Evolutionary conservation across 345 rosid species (phyloP), one percentile per base, ranked within the genome.

Genomic region (Gossypium ekmanianum): DNA sequence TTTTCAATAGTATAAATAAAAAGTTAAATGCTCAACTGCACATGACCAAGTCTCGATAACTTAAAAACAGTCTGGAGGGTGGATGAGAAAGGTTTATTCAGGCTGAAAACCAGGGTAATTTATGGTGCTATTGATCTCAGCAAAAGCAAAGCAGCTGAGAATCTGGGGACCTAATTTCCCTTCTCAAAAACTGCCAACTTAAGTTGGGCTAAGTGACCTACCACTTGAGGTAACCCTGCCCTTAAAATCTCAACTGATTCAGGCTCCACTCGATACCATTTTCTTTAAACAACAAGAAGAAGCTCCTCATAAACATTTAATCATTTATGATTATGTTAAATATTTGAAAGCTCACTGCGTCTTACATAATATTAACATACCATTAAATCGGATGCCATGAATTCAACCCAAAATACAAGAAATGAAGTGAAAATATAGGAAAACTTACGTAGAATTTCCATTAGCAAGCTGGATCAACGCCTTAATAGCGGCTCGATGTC

Each of bases 381-480:
- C 26, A 12, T 26, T 12, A 61, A 26, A 0, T 12, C n/a, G n/a
- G 2, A 68, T 9, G 52, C 14, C 51, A 43, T n/a, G 26, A 66
- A 10, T 44, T 45, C 54, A n/a, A 20, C 71, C 27, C 45, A 39
- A 17, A 63, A 63, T 39, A 13, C n/a, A 61, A 9, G 54, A 52
- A 17, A 6, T 34, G 41, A 17, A 43, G 50, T 16, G 11, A 45
- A 58, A n/a, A 11, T 12, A 24, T n/a, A 20, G 4, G 4, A 24
- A 56, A 54, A 85, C 95, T 87, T 83, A 94, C 98, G 77, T 87
- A 91, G 81, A 87, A 34, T 84, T 84, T 79, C 95, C 97, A 74
- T 82, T 79, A 44, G 98, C 89, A 73, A 94, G 95, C 77, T 91
- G 90, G 77, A 87, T 81, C 89, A 94, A 87, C 64, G 97, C 97